These are phyloP conservation scores for Epichloe uncinata DNA, from an alignment of 2,329 filamentous ascomycete genomes.

Conservation along the genomic window DNA sequence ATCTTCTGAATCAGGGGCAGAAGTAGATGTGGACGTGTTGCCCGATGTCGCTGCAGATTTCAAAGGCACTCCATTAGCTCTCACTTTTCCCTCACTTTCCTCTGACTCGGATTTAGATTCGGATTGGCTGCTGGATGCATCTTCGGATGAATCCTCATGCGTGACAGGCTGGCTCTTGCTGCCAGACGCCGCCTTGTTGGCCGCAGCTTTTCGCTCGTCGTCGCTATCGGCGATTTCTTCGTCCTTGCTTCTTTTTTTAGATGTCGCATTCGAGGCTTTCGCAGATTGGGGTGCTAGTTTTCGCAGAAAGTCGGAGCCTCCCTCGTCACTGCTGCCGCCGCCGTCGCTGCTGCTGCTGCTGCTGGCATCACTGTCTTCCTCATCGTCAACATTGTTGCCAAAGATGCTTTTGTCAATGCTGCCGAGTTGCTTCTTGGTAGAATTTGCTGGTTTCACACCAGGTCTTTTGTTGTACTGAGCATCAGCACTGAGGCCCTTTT, in stretches of 20 bases:
- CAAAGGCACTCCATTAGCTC: slow-evolving; percentile 1
- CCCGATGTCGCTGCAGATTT: slow-evolving; percentile 1
- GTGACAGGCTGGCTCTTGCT: slow-evolving; percentile 5
- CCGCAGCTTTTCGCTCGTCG: slow-evolving; percentile 20
- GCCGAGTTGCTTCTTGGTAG: slow-evolving; percentile 19
- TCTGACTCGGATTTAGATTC: slow-evolving; percentile 9
- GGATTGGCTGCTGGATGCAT: slow-evolving; percentile 18
- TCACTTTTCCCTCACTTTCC: slow-evolving; percentile 10
- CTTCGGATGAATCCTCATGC: slow-evolving; percentile 10
- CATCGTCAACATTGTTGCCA: slow-evolving; percentile 15
- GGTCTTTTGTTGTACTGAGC: slow-evolving; percentile 20
- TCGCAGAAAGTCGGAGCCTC: slow-evolving; percentile 19
- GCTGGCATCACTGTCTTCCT: slow-evolving; percentile 17
- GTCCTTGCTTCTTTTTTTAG: slow-evolving; percentile 18
- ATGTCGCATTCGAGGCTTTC: slow-evolving; percentile 7
- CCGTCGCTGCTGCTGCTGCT: slow-evolving; percentile 19
- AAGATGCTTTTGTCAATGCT: slow-evolving; percentile 16
- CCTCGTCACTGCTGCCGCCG: slow-evolving; percentile 20
- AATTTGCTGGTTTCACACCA: slow-evolving; percentile 12
- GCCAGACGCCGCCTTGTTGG: slow-evolving; percentile 9
- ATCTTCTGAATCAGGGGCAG: slow-evolving; percentile 12
- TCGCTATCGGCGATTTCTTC: slow-evolving; percentile 31
- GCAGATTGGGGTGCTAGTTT: slow-evolving; percentile 14
- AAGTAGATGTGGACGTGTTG: slow-evolving; percentile 10
- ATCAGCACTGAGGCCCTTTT: slow-evolving; percentile 21